A percentile compares a stretch with the other conserved stretches of the same genome.
Conservation (phyloP, 1,139 yeast genomes). For the Eremothecium gossypii region DNA sequence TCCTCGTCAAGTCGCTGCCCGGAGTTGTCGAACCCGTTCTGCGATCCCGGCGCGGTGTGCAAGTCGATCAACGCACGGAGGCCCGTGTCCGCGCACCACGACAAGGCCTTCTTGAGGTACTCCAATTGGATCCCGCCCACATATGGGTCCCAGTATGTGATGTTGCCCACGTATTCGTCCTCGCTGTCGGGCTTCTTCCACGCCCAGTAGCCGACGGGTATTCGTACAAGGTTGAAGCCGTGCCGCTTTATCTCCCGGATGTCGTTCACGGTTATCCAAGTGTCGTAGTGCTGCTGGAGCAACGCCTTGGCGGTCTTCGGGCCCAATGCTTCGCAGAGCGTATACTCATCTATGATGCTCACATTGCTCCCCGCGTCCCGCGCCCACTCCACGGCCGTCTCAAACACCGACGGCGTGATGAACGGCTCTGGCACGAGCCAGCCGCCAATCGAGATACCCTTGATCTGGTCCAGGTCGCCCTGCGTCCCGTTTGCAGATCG, state of each 20-base stretch:
- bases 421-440: constrained; percentile 61
- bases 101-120: constrained; percentile 45
- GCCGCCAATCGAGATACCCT: constrained; percentile 55
- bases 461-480: background rate
- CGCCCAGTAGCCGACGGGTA: constrained; percentile 67
- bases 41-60: constrained; percentile 62
- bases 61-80: constrained; percentile 54
- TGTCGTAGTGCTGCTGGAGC: constrained; percentile 44
- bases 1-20: constrained; percentile 37
- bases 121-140: constrained; percentile 44
- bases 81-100: constrained; percentile 43
- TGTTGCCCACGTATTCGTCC: constrained; percentile 14
- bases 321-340: constrained; percentile 42
- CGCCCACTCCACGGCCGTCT: constrained; percentile 19
- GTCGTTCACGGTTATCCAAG: constrained; percentile 48
- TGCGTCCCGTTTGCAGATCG: no score
- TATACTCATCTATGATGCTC: constrained; percentile 52
- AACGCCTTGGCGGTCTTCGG: constrained; percentile 35
- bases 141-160: constrained; percentile 41
- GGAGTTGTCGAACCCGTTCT: constrained; percentile 64
- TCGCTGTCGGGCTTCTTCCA: constrained; percentile 34
- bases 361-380: constrained; percentile 26
- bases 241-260: constrained; percentile 37
- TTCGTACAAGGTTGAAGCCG: constrained; percentile 54
- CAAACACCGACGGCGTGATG: constrained; percentile 49